Percentiles rank a stretch among this genome's conserved stretches.
These are phyloP conservation scores for Lactuca saligna DNA, from an alignment of 129 eudicot species.

Conservation along the genomic window DNA sequence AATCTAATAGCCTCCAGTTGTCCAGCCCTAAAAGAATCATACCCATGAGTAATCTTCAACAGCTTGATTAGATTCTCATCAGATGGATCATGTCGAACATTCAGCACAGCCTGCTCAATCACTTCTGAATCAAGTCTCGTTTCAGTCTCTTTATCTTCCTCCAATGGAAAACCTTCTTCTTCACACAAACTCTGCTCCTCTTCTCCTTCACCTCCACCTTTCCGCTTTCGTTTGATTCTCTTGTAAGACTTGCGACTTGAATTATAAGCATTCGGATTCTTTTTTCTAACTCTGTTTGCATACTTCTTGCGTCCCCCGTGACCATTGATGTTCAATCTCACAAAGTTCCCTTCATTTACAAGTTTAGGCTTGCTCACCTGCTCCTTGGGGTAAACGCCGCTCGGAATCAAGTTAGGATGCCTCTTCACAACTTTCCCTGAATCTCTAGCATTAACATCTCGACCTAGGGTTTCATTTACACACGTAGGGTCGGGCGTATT, in stretches of 20 bases:
- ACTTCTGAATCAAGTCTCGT: constrained; percentile 30
- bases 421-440: constrained; percentile 44
- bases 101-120: constrained; percentile 57
- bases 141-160: constrained; percentile 29
- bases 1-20: constrained; percentile 79
- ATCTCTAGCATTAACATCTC: constrained; percentile 23
- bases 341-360: constrained; percentile 76
- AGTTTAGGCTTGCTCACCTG: constrained; percentile 43
- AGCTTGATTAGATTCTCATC: constrained; percentile 72
- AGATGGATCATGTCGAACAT: constrained; percentile 64
- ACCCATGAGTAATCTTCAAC: constrained; percentile 76
- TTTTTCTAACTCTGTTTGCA: constrained; percentile 46
- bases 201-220: constrained; percentile 39
- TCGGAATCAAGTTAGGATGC: constrained; percentile 59
- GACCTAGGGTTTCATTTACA: constrained; percentile 22
- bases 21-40: constrained; percentile 78
- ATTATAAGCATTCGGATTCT: constrained; percentile 44
- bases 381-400: constrained; percentile 10
- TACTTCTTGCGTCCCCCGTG: constrained; percentile 62
- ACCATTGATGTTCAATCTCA: constrained; percentile 86
- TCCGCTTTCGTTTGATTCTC: constrained; percentile 35
- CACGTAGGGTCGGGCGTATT: constrained; percentile 36
- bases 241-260: constrained; percentile 38
- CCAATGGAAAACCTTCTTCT: constrained; percentile 52
- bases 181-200: constrained; percentile 40